Evolutionary conservation across 768 basidiomycete species (phyloP), one percentile per base, ranked within the genome.

Genomic region (Mycena metata): DNA sequence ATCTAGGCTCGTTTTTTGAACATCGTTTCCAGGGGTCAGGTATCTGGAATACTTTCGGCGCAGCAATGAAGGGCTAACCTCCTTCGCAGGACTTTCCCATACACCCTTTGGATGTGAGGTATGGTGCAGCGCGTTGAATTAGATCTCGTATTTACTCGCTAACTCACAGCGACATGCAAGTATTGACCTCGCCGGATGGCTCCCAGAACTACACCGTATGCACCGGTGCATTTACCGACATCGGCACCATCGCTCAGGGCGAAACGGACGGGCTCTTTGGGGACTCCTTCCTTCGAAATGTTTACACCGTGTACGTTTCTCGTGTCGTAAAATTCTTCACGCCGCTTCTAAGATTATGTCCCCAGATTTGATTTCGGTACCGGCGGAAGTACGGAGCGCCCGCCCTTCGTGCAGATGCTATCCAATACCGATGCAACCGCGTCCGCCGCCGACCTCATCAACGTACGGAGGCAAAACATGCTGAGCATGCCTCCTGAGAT

Each of bases 341-440:
- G 6, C 2, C 12, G 3, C 16, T 23, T 21, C n/a, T 30, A 30
- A 30, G 6, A 6, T 12, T 16, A n/a, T 17, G 11, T 47, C 30
- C 15, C 17, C 60, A 62, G 60, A 19, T 62, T 52, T 24, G 61
- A 51, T 19, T 62, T 62, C 41, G 61, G 61, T 39, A 62, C 60
- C 15, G 60, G 60, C 35, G 60, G 60, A 3, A 10, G 12, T n/a
- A 62, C 61, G 5, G 41, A 54, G 17, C 39, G 61, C 50, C 51
- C 24, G 2, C 50, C 61, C 16, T 62, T 51, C 41, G 51, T 62
- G 6, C 61, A 62, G 17, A 33, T 62, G 33, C 61, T 62, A 16
- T 62, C 61, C 16, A 33, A 49, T 5, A 62, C 61, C 3, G 51
- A 62, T 39, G 24, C 61, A 6, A 62, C 61, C 19, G 51, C 42